Evolutionary conservation across 306 rosid genomes (phyloP), one percentile per base, ranked within the genome.

Genomic region (Argentina anserina): DNA sequence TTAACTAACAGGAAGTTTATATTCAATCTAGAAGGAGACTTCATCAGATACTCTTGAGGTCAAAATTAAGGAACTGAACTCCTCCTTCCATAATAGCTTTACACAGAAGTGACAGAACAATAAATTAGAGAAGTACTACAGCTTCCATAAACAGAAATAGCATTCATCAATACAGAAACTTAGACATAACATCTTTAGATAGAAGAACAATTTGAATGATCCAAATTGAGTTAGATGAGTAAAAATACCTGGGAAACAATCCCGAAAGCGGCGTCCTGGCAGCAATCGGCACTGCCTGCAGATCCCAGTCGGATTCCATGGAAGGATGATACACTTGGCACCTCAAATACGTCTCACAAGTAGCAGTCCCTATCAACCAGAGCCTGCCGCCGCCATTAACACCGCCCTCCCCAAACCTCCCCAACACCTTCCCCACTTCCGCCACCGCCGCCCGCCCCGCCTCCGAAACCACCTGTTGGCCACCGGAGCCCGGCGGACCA

Each of bases 241-340:
- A 46, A 59, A n/a, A 6, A 70, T 87, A 92, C 97, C 97, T 90
- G 0, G 93, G 86, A 74, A 95, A 92, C 76, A 90, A 76, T 75
- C 86, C 88, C 9, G 92, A 87, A 29, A 77, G 84, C 60, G 91
- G 92, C 8, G 87, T 66, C 81, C 90, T 86, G 42, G 79, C 80
- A 41, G 97, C 82, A 77, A 95, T 83, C 26, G 97, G 90, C 63
- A 95, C 89, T 3, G 97, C 97, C 86, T 95, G 99, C 67, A 95
- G 90, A 91, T 90, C 97, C 99, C 99, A 95, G 81, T 90, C 97
- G 71, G 75, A 88, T 79, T 95, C 99, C 97, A 95, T 95, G 72
- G 96, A 87, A 80, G 97, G 93, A 70, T 95, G 99, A 85, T 92
- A 95, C n/a, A 95, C 99, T 81, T 92, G 99, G 75, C 99, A 95